phyloP scores from a whole-genome alignment of 495 filamentous ascomycete species.

The Parachaetomium inaequale region DNA sequence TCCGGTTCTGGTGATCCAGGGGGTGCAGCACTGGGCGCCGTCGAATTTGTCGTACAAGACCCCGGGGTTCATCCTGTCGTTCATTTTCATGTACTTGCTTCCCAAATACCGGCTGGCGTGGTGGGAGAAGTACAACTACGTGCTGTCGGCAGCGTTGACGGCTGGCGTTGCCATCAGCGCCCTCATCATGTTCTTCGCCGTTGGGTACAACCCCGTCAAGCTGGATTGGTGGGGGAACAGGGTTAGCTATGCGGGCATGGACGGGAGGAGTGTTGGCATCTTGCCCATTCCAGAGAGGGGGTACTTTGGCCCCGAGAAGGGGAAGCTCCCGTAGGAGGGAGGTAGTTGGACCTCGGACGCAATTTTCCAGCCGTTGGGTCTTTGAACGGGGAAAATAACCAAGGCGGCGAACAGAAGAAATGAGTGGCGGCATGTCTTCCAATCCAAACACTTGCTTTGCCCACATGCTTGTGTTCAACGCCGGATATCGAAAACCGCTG shows the following conservation, averaged over 20 bases:
- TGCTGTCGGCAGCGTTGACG: constrained; percentile 58
- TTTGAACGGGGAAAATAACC: too few species aligned
- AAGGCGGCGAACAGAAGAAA: too few species aligned
- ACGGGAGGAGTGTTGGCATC: constrained; percentile 28
- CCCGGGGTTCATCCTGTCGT: constrained; percentile 31
- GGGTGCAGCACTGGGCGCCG: constrained; percentile 35
- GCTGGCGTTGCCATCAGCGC: constrained; percentile 57
- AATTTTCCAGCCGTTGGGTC: constrained; percentile 68
- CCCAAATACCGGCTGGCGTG: constrained; percentile 27
- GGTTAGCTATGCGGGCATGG: constrained; percentile 35
- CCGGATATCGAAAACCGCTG: too few species aligned
- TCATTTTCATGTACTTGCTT: constrained; percentile 30
- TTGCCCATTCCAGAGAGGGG: constrained; percentile 33
- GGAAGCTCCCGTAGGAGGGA: constrained; percentile 28
- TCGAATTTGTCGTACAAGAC: constrained; percentile 34
- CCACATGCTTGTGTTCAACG: too few species aligned
- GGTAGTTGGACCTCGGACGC: too few species aligned
- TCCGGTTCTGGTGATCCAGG: constrained; percentile 33
- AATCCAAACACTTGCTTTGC: too few species aligned
- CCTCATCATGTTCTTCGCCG: constrained; percentile 61
- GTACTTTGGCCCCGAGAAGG: constrained; percentile 40
- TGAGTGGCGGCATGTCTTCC: too few species aligned
- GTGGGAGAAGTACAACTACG: constrained; percentile 60
- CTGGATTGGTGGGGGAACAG: constrained; percentile 62
- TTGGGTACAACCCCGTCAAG: constrained; percentile 49